A percentile compares a stretch with the other conserved stretches of the same genome.
phyloP scores from a whole-genome alignment of 257 asterid species.

The Solanum tarapatanum region DNA sequence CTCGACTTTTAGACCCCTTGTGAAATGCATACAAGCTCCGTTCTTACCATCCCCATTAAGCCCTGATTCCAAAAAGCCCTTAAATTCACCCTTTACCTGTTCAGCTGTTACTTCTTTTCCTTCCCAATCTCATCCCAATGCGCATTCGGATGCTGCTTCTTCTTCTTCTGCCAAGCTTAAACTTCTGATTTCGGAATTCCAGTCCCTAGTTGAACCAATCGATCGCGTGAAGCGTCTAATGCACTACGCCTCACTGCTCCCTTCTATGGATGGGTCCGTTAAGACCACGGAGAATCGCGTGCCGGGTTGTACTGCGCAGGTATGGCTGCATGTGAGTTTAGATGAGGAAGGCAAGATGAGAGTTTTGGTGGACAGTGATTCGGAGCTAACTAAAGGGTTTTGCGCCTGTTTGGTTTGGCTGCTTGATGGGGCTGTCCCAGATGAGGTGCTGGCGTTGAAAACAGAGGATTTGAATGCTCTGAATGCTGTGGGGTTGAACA shows the following conservation, averaged over 20 bases:
- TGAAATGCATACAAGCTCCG: constrained; percentile 27
- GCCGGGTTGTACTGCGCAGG: constrained; percentile 86
- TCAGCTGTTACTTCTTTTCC: constrained; percentile 37
- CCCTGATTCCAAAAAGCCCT: constrained; percentile 3
- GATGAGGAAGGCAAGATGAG: constrained; percentile 32
- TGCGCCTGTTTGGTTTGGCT: constrained; percentile 77
- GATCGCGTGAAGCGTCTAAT: constrained; percentile 69
- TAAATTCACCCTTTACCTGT: constrained; percentile 22
- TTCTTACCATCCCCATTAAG: constrained; percentile 10
- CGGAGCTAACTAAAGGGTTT: constrained; percentile 84
- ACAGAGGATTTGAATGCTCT: constrained; percentile 65
- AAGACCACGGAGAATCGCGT: constrained; percentile 49
- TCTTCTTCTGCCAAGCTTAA: constrained; percentile 26
- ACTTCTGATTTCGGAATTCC: constrained; percentile 40
- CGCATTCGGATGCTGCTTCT: neutral
- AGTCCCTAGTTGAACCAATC: constrained; percentile 43
- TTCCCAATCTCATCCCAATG: constrained; percentile 10
- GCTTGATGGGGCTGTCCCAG: constrained; percentile 65
- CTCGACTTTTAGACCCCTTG: neutral
- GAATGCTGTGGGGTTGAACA: constrained; percentile 46
- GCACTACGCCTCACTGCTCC: constrained; percentile 42
- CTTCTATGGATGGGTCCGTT: constrained; percentile 31
- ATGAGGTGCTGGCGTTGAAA: constrained; percentile 56
- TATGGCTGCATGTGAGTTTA: constrained; percentile 57
- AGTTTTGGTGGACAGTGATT: constrained; percentile 66